Evolutionary conservation across 495 filamentous ascomycete species (phyloP).

Genomic region (Neurospora sp.): DNA sequence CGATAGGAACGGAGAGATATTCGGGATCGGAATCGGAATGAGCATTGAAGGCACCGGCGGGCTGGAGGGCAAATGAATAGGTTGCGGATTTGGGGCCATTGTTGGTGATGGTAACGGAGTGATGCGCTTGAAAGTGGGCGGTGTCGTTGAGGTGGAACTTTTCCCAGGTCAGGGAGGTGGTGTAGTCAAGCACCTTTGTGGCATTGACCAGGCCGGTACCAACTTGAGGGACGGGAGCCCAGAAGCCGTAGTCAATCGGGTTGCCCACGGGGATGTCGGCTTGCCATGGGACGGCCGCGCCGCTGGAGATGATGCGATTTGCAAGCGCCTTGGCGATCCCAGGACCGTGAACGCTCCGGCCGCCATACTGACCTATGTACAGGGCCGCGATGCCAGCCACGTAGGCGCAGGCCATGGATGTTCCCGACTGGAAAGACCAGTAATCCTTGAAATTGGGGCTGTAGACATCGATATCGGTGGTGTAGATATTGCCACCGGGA

Average conservation of each 20-base stretch:
- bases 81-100: constrained; percentile 20
- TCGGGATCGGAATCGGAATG: background rate
- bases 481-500: constrained; percentile 39
- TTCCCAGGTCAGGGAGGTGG: constrained; percentile 25
- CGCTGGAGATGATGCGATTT: constrained; percentile 29
- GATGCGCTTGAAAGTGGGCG: constrained; percentile 22
- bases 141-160: constrained; percentile 38
- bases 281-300: constrained; percentile 32
- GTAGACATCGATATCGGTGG: constrained; percentile 24
- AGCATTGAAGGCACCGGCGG: constrained; percentile 10
- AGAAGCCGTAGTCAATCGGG: constrained; percentile 17
- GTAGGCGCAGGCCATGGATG: constrained; percentile 44
- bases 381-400: constrained; percentile 39
- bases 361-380: constrained; percentile 26
- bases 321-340: constrained; percentile 26
- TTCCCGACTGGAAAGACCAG: constrained; percentile 35
- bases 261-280: constrained; percentile 15
- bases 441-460: background rate
- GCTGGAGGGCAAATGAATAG: constrained; percentile 25
- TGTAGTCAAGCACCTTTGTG: constrained; percentile 29
- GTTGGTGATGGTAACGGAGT: constrained; percentile 33
- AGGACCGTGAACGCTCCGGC: constrained; percentile 25
- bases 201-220: constrained; percentile 39
- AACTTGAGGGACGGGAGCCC: constrained; percentile 36
- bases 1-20: background rate